Evolutionary conservation across 192 early-diverging fungal species (phyloP), one percentile per base, ranked within the genome.

Genomic region (Kappamyces sp.): DNA sequence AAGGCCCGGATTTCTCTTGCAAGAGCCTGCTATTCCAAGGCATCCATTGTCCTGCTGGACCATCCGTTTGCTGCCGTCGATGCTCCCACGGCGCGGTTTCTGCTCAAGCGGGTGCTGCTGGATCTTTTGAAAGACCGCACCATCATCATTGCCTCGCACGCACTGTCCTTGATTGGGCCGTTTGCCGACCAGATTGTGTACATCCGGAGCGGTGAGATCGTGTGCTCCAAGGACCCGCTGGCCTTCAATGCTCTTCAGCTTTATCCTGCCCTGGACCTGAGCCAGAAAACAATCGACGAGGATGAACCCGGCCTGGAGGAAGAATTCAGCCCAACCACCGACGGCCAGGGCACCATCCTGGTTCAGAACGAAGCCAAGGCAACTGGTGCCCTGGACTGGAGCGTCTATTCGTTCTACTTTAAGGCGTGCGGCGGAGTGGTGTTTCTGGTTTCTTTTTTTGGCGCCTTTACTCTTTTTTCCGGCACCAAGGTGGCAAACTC

Each of bases 1-100:
- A 78, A 78, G 54, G 70, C 69, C 44, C 57, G 73, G 2, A 64
- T 79, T n/a, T 66, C 68, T 5, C 61, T 75, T 5, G 90, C 90
- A 1, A 78, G 93, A 8, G 90, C 89, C 0, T 80, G 83, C 2
- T 96, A 93, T 58, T 78, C 83, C 0, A 70, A 78, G 2, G 80
- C 84, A 1, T 74, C 83, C 44, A 84, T 86, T 5, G 71, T 91
- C 39, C 63, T 96, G 2, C 62, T 93, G 38, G 93, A 96, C 54
- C 91, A 96, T 62, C 85, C 85, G 3, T 72, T 96, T 5, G 90
- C 88, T 23, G 97, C 97, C 32, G 95, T 97, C 0, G 97, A 99
- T 67, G 85, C 92, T 2, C 93, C 93, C 49, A 98, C 95, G 1
- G 92, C 87, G 15, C 84, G 85, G 47, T 88, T 91, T 60, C 74